Conservation (phyloP, 139 green algal species). For the Chlamydomonas applanata region DNA sequence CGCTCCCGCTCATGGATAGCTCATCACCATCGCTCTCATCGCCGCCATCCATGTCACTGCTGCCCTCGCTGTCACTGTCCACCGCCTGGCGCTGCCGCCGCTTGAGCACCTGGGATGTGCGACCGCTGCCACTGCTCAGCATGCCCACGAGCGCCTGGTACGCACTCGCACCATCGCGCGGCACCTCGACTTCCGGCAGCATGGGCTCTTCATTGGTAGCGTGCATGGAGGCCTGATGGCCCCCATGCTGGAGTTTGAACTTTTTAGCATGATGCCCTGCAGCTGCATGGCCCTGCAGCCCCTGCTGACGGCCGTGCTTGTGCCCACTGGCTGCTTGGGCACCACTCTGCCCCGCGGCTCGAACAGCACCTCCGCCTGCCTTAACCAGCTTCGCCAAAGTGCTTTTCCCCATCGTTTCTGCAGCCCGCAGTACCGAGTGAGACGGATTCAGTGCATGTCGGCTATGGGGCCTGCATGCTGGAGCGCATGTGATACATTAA, state of each 20-base stretch:
- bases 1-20: neutral
- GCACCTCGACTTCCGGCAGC: too few relatives aligned
- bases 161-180: slow-evolving; percentile 1
- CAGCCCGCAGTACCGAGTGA: too few relatives aligned
- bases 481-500: too few relatives aligned
- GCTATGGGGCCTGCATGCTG: too few relatives aligned
- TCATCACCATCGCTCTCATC: neutral
- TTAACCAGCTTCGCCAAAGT: neutral
- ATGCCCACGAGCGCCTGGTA: slow-evolving; percentile 28
- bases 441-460: too few relatives aligned
- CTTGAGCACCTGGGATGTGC: neutral
- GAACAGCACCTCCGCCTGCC: too few relatives aligned
- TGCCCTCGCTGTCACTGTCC: neutral
- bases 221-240: neutral
- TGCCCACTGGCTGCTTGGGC: too few relatives aligned
- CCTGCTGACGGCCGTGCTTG: neutral
- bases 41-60: slow-evolving; percentile 1
- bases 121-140: slow-evolving; percentile 7
- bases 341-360: too few relatives aligned
- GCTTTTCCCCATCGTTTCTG: slow-evolving; percentile 3
- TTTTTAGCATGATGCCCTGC: neutral
- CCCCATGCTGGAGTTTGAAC: too few relatives aligned
- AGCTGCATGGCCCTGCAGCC: slow-evolving; percentile 5
- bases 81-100: neutral
- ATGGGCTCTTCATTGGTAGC: slow-evolving; percentile 13